These are phyloP conservation scores for Clavispora vitiphila DNA, from an alignment of 805 yeast species.

Conservation along the genomic window DNA sequence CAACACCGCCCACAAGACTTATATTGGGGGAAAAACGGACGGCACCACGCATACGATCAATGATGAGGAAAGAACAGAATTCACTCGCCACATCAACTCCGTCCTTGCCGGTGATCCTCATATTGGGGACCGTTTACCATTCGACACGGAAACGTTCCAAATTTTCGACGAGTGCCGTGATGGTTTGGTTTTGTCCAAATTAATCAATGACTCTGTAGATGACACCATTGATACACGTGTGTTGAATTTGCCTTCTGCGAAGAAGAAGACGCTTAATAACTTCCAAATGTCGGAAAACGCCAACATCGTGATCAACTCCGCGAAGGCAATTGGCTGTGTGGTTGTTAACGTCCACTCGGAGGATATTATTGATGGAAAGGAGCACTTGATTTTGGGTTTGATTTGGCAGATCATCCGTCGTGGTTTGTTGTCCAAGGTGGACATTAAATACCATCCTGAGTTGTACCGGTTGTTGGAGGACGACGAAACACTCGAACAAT, in stretches of 20 bases:
- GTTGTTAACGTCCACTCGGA: conserved; percentile 97
- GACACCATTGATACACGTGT: conserved; percentile 98
- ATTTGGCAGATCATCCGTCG: conserved; percentile 98
- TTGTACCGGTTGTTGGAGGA: conserved; percentile 90
- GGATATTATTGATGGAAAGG: conserved; percentile 91
- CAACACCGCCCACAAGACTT: conserved; percentile 49
- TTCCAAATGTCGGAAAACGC: conserved; percentile 97
- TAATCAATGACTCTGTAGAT: conserved; percentile 96
- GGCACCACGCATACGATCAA: conserved; percentile 96
- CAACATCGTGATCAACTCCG: conserved; percentile 95
- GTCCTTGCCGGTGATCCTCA: conserved; percentile 86
- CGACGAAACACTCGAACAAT: conserved; percentile 95
- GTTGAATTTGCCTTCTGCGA: conserved; percentile 72
- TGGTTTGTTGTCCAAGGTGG: conserved; percentile 91
- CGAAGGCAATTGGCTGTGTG: conserved; percentile 97
- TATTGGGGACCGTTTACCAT: conserved; percentile 79
- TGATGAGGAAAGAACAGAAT: conserved; percentile 94
- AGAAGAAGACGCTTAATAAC: conserved; percentile 76
- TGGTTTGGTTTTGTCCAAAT: conserved; percentile 86
- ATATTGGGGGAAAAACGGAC: conserved; percentile 78
- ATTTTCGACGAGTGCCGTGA: conserved; percentile 95
- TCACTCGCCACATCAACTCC: conserved; percentile 91
- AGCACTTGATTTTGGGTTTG: conserved; percentile 84
- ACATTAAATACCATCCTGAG: conserved; percentile 94
- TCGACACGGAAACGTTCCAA: conserved; percentile 91